Evolutionary conservation across 495 filamentous ascomycete species (phyloP), one percentile per base, ranked within the genome.

Genomic region (Annulohypoxylon nitens): DNA sequence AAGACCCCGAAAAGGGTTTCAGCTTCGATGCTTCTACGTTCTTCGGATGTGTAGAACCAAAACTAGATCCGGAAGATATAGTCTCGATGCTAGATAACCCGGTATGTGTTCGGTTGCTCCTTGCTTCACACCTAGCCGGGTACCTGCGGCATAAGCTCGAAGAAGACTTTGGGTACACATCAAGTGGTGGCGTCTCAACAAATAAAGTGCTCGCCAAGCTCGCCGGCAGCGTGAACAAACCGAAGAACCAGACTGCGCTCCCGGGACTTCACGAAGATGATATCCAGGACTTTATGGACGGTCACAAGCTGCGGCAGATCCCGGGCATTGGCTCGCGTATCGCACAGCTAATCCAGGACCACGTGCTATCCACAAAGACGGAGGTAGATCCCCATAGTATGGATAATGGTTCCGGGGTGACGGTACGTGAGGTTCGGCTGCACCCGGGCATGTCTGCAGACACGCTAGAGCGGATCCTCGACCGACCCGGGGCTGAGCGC

Each of bases 161-260:
- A 61, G 82, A 90, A 48, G 84, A 92, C n/a, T 91, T 90, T 72
- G 93, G 93, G 3, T 97, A 94, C 80, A 96, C 93, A 5, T 90
- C 90, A 41, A 93, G 94, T 0, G 93, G 92, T n/a, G 95, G 95
- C 9, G 89, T 97, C 2, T 90, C 93, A 2, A 97, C 93, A 4
- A 93, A 90, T 54, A 97, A 97, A 78, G 76, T 94, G 2, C 84
- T 95, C 30, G 89, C 92, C 34, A 98, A 98, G 77, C 83, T 98
- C 30, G 93, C 90, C 25, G 95, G 95, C 18, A 93, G 88, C 81
- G 81, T 91, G 47, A 88, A 97, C 77, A 97, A 97, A 80, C 95
- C 95, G 0, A 90, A 91, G 53, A 90, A 88, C 61, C 95, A 97
- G 76, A 97, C 95, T 0, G 92, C 92, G 4, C 88, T 98, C 2